Conservation (phyloP, 306 rosid species). For the Mucuna pruriens region DNA sequence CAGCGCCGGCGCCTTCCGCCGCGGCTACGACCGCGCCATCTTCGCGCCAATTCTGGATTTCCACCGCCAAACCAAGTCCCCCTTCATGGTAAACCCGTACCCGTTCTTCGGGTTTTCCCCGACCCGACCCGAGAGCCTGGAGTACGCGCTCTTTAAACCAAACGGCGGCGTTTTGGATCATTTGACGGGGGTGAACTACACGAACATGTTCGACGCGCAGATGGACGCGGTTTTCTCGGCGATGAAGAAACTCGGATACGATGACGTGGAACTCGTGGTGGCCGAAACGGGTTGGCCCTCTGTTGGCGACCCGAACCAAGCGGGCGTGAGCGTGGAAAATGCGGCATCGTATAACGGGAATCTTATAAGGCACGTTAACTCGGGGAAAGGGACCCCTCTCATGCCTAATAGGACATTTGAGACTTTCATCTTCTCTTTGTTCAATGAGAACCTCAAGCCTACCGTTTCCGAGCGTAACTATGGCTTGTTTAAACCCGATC, state of each 20-base stretch:
- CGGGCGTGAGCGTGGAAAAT: slow-evolving; percentile 62
- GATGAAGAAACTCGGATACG: slow-evolving; percentile 80
- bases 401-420: slow-evolving; percentile 80
- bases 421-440: slow-evolving; percentile 69
- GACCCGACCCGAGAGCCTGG: slow-evolving; percentile 36
- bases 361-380: slow-evolving; percentile 64
- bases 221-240: slow-evolving; percentile 87
- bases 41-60: slow-evolving; percentile 76
- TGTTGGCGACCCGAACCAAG: slow-evolving; percentile 73
- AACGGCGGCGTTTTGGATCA: slow-evolving; percentile 79
- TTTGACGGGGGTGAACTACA: slow-evolving; percentile 60
- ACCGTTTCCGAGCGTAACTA: slow-evolving; percentile 69
- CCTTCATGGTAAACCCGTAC: slow-evolving; percentile 83
- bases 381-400: slow-evolving; percentile 84
- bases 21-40: slow-evolving; percentile 63
- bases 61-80: slow-evolving; percentile 63
- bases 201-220: slow-evolving; percentile 93
- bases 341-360: slow-evolving; percentile 77
- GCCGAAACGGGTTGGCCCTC: slow-evolving; percentile 95
- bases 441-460: slow-evolving; percentile 78
- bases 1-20: slow-evolving; percentile 64
- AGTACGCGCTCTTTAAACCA: slow-evolving; percentile 71
- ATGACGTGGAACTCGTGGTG: slow-evolving; percentile 71
- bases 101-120: slow-evolving; percentile 71
- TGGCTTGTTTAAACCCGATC: slow-evolving; percentile 78